Evolutionary conservation across 495 filamentous ascomycete species (phyloP), one percentile per base, ranked within the genome.

Genomic region (Beverwykella pulmonaria): DNA sequence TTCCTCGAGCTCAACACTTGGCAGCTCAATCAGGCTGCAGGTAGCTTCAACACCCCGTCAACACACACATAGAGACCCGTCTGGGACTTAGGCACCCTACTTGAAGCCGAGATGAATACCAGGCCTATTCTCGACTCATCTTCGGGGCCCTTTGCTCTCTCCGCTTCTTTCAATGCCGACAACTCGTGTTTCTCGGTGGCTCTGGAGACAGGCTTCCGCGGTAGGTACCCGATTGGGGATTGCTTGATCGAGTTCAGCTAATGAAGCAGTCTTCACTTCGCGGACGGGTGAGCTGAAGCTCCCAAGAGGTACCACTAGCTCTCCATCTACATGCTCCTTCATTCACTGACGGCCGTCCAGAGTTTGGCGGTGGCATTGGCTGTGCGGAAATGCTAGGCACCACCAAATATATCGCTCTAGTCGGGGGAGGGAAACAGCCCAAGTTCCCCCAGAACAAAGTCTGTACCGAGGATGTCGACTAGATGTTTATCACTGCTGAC

Each of bases 401-500:
- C 69, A 88, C 90, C 53, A 94, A 93, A 77, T 96, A 90, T 74
- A 80, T 98, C 23, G 94, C 91, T 22, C 86, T 97, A 27, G 91
- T 97, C 27, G 92, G 93, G 59, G 94, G 94, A 59, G 93, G 94
- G 41, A 88, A 83, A 68, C 85, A 88, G 63, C 92, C 93, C 47
- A 93, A 93, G 69, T 94, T 91, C 70, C 87, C 92, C 0, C 86
- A 87, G 67, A 95, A 95, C 79, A 96, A 96, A 79, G 92, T 89
- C 70, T 73, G 79, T 65, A 30, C 59, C 34, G 32, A 64, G 50
- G 59, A 63, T 22, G 20, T 30, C 20, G 54, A 67, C 58, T 71
- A 48, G 63, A 49, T 68, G 12, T 44, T 58, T 25, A 29, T 68
- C 53, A 9, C 48, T 27, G 36, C 66, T 65, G 29, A 64, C 30